Conservation (phyloP, 345 rosid genomes). For the Clarkia xantiana region DNA sequence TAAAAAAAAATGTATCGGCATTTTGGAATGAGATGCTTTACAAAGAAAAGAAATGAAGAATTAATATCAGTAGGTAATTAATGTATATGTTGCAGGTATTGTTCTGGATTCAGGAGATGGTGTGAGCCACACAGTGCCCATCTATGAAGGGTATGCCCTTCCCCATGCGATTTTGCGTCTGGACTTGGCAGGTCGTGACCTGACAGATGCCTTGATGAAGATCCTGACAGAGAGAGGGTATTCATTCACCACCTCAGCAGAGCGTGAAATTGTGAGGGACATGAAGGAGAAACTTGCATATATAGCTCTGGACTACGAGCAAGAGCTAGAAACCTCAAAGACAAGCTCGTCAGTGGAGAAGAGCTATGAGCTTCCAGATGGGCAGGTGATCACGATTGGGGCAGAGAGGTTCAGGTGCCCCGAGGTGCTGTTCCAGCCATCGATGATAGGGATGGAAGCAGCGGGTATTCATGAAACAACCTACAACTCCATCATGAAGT, state of each 20-base stretch:
- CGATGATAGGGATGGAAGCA: slow-evolving; percentile 59
- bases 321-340: slow-evolving; percentile 44
- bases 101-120: slow-evolving; percentile 49
- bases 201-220: slow-evolving; percentile 58
- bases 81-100: slow-evolving; percentile 21
- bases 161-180: slow-evolving; percentile 72
- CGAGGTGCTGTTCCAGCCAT: slow-evolving; percentile 65
- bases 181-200: slow-evolving; percentile 70
- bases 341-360: slow-evolving; percentile 50
- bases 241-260: slow-evolving; percentile 60
- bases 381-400: slow-evolving; percentile 59
- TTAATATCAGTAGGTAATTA: background rate
- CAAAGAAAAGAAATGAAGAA: background rate
- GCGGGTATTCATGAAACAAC: slow-evolving; percentile 47
- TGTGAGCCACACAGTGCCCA: slow-evolving; percentile 48
- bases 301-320: slow-evolving; percentile 59
- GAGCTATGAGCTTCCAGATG: slow-evolving; percentile 61
- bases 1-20: background rate
- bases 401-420: slow-evolving; percentile 70
- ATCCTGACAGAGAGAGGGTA: slow-evolving; percentile 61
- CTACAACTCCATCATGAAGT: slow-evolving; percentile 51
- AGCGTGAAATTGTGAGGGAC: slow-evolving; percentile 53
- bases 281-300: slow-evolving; percentile 65
- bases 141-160: slow-evolving; percentile 41
- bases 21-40: background rate